phyloP scores from a whole-genome alignment of 2,329 filamentous ascomycete species.

The Colletotrichum caudatum region DNA sequence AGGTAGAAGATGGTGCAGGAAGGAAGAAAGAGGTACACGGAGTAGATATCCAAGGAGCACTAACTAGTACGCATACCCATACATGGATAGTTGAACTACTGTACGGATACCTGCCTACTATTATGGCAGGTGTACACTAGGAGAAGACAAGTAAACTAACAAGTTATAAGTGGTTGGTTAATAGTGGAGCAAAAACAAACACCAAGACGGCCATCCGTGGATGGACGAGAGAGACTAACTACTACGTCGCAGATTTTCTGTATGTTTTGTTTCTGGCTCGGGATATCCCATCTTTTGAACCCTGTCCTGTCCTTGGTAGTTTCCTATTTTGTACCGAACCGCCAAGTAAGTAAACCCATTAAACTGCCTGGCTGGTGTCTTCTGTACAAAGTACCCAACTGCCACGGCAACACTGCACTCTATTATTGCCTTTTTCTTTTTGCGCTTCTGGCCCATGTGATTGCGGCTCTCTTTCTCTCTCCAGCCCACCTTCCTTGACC shows the following conservation, averaged over 20 bases:
- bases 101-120: too few species aligned
- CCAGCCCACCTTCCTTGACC: too few species aligned
- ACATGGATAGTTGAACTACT: too few species aligned
- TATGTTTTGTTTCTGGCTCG: not conserved
- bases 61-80: too few species aligned
- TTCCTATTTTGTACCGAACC: too few species aligned
- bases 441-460: constrained; percentile 23
- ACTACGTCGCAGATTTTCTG: not conserved
- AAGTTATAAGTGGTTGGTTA: not conserved
- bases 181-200: not conserved
- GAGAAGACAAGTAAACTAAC: not conserved
- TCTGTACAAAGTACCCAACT: not conserved
- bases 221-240: not conserved
- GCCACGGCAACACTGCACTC: not conserved
- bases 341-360: too few species aligned
- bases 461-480: not conserved
- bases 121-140: not conserved
- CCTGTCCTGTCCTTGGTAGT: not conserved
- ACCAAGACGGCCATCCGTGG: not conserved
- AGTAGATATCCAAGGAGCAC: not conserved
- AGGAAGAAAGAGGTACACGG: not conserved
- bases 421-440: not conserved
- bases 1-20: too few species aligned
- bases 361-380: too few species aligned
- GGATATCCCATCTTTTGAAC: constrained; percentile 9